Evolutionary conservation across 345 rosid species (phyloP).

Genomic region (Cardamine chenopodiifolia): DNA sequence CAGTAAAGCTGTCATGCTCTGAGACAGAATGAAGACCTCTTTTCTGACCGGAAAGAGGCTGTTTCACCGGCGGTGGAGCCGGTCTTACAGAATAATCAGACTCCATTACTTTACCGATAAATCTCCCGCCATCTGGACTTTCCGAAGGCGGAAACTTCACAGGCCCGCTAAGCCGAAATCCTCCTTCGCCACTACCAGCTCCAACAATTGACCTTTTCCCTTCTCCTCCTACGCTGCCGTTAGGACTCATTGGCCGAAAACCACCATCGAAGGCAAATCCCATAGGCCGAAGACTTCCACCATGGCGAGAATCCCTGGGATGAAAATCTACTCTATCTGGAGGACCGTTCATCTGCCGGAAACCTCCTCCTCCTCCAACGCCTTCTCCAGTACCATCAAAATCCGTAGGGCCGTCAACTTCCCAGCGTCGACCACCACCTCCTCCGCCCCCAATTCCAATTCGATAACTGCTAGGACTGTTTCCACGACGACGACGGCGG

Average conservation of each 20-base stretch:
- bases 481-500: conserved; percentile 54
- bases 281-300: conserved; percentile 39
- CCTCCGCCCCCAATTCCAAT: conserved; percentile 46
- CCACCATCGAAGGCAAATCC: conserved; percentile 33
- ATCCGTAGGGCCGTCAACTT: conserved; percentile 64
- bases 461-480: conserved; percentile 65
- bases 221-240: conserved; percentile 16
- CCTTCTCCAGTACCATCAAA: conserved; percentile 40
- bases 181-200: conserved; percentile 39
- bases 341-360: conserved; percentile 43
- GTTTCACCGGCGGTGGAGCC: conserved; percentile 35
- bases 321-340: conserved; percentile 46
- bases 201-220: conserved; percentile 6
- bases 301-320: conserved; percentile 43
- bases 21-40: conserved; percentile 52
- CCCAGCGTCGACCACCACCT: conserved; percentile 47
- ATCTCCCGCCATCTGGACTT: conserved; percentile 25
- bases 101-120: conserved; percentile 39
- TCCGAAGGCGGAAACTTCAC: conserved; percentile 48
- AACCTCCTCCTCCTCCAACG: conserved; percentile 43
- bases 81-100: conserved; percentile 35
- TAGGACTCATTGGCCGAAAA: conserved; percentile 36
- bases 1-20: conserved; percentile 59
- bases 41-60: conserved; percentile 64
- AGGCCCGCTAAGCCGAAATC: conserved; percentile 40